Base-by-base conservation (phyloP, 1,284 basidiomycete genomes). In the Thecaphora frezii region DNA sequence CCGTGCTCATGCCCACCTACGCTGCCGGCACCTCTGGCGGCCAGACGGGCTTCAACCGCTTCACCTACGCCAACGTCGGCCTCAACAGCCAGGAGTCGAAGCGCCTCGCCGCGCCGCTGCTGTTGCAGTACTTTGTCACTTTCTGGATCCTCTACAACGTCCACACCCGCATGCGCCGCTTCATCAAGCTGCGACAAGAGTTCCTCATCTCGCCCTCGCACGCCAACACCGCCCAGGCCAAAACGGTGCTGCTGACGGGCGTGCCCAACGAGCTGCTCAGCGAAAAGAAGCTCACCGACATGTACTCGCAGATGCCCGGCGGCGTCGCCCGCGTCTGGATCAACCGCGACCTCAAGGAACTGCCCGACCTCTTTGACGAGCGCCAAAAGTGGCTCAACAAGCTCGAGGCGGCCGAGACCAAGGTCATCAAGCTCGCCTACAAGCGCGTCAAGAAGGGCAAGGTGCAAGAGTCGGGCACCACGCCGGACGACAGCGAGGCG, bases 241-340 rank as follows among this genome's bases (percentile, higher is more conserved):
- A 87, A 66, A 96, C 93, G 3, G 84, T 98, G 19, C 86, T 93
- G 44, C 83, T 97, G 63, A 91, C 91, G 16, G 91, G 91, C 43
- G 86, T 98, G 8, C 92, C 93, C n/a, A 80, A 85, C 42, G 85
- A 87, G 51, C 88, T 88, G 71, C 86, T 92, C 62, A 81, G 80
- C 42, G 79, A 87, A 51, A 81, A 84, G 21, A 87, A 87, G 22
- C 83, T 97, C 28, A 83, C 81, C 42, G 82, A 82, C 53, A 79
- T 89, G n/a, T 91, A 88, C 78, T 83, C 84, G 24, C 83, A 86
- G 59, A 83, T 93, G 5, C 90, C 91, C 1, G 91, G 91, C 8
- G 91, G 91, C 19, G 88, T 92, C 5, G 87, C 86, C 67, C 86
- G 87, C 56, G 86, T 98, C 30, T 98, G 94, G 93, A 83, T 97